phyloP scores from a whole-genome alignment of 345 rosid genomes.

The Euphorbia peplus region DNA sequence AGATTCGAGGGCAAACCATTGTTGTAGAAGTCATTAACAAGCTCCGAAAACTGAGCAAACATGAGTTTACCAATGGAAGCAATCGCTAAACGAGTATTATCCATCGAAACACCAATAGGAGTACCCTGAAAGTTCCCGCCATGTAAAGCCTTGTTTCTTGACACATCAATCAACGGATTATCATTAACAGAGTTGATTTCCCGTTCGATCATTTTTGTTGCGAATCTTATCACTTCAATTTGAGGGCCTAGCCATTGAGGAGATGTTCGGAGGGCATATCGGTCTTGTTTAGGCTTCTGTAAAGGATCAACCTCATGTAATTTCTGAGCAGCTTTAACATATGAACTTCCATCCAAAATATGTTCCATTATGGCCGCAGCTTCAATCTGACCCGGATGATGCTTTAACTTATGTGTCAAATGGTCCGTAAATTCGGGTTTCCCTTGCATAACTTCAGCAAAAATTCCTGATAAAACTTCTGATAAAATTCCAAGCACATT shows the following conservation, averaged over 20 bases:
- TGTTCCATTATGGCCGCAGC: conserved; percentile 39
- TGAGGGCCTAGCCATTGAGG: conserved; percentile 38
- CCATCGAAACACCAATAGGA: conserved; percentile 37
- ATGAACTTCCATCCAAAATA: conserved; percentile 30
- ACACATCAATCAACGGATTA: conserved; percentile 34
- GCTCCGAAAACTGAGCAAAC: conserved; percentile 35
- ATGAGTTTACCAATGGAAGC: conserved; percentile 31
- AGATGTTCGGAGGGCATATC: conserved; percentile 31
- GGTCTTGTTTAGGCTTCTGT: conserved; percentile 34
- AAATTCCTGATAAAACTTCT: conserved; percentile 32
- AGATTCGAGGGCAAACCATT: conserved; percentile 35
- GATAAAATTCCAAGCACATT: conserved; percentile 25
- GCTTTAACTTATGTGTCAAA: conserved; percentile 33
- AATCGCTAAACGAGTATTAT: conserved; percentile 31
- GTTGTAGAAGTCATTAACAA: conserved; percentile 35
- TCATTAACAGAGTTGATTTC: conserved; percentile 38
- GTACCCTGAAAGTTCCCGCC: conserved; percentile 39
- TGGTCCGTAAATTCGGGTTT: conserved; percentile 34
- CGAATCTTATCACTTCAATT: conserved; percentile 28
- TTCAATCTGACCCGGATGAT: conserved; percentile 37
- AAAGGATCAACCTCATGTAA: conserved; percentile 26
- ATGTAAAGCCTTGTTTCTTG: conserved; percentile 24
- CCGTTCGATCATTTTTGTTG: conserved; percentile 33
- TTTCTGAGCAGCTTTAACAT: conserved; percentile 28
- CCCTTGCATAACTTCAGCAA: conserved; percentile 34